These are phyloP conservation scores for Pestalotiopsis sp. DNA, from an alignment of 2,329 filamentous ascomycete species.

Conservation along the genomic window DNA sequence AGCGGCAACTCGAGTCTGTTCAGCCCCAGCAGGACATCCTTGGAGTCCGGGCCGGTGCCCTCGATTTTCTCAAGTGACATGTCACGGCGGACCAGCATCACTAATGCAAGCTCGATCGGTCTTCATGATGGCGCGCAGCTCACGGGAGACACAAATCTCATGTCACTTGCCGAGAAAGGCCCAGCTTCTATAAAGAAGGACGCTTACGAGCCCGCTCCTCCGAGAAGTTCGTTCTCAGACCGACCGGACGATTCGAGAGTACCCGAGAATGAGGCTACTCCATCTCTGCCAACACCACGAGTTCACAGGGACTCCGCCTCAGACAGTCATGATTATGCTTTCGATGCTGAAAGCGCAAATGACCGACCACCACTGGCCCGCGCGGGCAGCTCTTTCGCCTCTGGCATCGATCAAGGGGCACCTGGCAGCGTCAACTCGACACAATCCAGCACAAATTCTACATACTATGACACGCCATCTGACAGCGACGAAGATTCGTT, in stretches of 20 bases:
- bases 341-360: not conserved
- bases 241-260: not conserved
- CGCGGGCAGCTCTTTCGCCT: not conserved
- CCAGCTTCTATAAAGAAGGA: not conserved
- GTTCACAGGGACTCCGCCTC: not conserved
- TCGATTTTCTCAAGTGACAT: conserved; percentile 8
- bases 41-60: not conserved
- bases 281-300: not conserved
- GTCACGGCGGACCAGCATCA: conserved; percentile 5
- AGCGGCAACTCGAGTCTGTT: not conserved
- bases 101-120: not conserved
- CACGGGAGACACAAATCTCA: not conserved
- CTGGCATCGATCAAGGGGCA: not conserved
- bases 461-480: not conserved
- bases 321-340: not conserved
- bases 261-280: not conserved
- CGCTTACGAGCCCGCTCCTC: not conserved
- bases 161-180: not conserved
- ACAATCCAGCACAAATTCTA: not conserved
- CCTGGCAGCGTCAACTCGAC: not conserved
- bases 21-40: not conserved
- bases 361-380: not conserved
- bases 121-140: not conserved
- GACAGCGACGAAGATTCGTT: conserved; percentile 1
- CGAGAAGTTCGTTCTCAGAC: not conserved